phyloP scores from a whole-genome alignment of 768 basidiomycete species.

The Boletus rubropictus region DNA sequence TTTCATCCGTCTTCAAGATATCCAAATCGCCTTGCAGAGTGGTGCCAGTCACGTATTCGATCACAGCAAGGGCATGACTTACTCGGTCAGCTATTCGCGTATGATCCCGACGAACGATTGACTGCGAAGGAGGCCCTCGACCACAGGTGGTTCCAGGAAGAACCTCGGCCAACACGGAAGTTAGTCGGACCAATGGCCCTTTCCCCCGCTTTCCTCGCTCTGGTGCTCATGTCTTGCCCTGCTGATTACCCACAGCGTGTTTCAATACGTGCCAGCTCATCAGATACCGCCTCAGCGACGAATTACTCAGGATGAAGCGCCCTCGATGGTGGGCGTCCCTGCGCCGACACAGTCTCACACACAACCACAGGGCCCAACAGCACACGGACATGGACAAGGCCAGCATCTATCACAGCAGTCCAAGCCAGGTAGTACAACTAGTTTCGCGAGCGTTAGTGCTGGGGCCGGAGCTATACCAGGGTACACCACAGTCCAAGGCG shows the following conservation, averaged over 20 bases:
- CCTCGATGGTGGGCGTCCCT: slow-evolving; percentile 73
- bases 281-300: slow-evolving; percentile 82
- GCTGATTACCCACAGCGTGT: slow-evolving; percentile 48
- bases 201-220: background rate
- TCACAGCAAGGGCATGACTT: slow-evolving; percentile 70
- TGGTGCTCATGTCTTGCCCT: slow-evolving; percentile 4
- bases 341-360: slow-evolving; percentile 40
- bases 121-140: slow-evolving; percentile 75
- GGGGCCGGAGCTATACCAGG: slow-evolving; percentile 37
- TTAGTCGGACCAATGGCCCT: slow-evolving; percentile 35
- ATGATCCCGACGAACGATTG: slow-evolving; percentile 83
- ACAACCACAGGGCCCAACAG: slow-evolving; percentile 41
- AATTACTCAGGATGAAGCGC: slow-evolving; percentile 90
- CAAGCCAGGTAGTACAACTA: slow-evolving; percentile 56
- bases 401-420: slow-evolving; percentile 32
- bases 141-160: slow-evolving; percentile 92
- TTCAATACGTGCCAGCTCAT: slow-evolving; percentile 54
- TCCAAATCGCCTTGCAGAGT: slow-evolving; percentile 58
- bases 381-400: slow-evolving; percentile 44
- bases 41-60: slow-evolving; percentile 67
- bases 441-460: slow-evolving; percentile 60
- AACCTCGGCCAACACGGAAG: slow-evolving; percentile 82
- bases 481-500: slow-evolving; percentile 30
- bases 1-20: slow-evolving; percentile 37
- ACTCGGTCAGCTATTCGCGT: slow-evolving; percentile 79